Conservation (phyloP, 2,329 filamentous ascomycete species). For the Botrytis pseudocinerea region DNA sequence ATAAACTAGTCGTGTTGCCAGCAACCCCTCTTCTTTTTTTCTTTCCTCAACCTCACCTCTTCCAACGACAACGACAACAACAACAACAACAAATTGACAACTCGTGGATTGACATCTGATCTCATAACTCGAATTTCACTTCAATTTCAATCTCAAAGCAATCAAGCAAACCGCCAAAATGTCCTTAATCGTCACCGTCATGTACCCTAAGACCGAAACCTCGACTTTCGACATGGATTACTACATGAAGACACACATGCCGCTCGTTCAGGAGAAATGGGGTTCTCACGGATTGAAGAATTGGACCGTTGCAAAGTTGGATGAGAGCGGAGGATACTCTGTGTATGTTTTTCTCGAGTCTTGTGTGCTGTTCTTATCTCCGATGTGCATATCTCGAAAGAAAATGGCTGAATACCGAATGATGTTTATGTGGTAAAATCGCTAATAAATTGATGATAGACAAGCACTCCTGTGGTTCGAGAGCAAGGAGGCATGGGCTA, state of each 20-base stretch:
- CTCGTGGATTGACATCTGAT: too few species aligned
- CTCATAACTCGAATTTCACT: too few species aligned
- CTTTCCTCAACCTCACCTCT: neutral
- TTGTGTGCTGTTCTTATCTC: neutral
- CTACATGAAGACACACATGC: conserved; percentile 20
- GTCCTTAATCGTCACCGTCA: conserved; percentile 13
- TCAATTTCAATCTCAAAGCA: too few species aligned
- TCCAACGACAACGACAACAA: neutral
- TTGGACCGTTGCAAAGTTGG: neutral
- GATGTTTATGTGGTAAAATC: neutral
- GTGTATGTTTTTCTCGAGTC: neutral
- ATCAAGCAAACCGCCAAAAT: neutral
- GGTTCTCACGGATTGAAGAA: conserved; percentile 4
- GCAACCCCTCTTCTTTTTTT: neutral
- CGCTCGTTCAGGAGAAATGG: conserved; percentile 19
- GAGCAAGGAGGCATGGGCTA: neutral
- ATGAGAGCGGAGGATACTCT: neutral
- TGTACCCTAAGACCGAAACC: conserved; percentile 17
- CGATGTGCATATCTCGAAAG: neutral
- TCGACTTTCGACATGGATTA: conserved; percentile 20
- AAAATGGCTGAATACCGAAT: neutral
- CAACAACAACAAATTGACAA: neutral
- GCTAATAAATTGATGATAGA: neutral
- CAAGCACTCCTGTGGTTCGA: conserved; percentile 14
- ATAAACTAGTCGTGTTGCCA: neutral